phyloP scores from a whole-genome alignment of 2,329 filamentous ascomycete genomes.

The Trichoderma sp. region DNA sequence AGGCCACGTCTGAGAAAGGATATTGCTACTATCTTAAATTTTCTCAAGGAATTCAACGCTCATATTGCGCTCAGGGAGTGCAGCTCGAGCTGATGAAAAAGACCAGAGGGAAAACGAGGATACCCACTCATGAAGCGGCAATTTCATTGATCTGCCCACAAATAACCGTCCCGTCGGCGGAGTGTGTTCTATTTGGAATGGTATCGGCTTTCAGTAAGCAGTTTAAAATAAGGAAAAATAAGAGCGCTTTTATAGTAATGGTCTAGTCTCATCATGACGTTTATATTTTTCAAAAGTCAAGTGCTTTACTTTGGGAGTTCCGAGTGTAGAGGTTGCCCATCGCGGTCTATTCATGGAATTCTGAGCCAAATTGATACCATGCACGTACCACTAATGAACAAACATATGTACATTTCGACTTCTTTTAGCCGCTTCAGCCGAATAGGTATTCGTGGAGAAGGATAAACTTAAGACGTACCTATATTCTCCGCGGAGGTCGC shows the following conservation, averaged over 20 bases:
- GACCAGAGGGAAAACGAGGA: not conserved
- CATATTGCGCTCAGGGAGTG: not conserved
- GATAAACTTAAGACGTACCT: not conserved
- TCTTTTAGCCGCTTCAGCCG: not conserved
- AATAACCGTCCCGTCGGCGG: constrained; percentile 18
- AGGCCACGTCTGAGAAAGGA: not conserved
- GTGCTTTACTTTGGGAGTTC: not conserved
- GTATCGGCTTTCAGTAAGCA: not conserved
- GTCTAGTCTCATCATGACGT: not conserved
- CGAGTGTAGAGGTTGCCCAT: not conserved
- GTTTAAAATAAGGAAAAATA: not conserved
- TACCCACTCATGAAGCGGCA: not conserved
- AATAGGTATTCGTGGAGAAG: not conserved
- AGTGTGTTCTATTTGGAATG: not conserved
- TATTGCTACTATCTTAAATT: not conserved
- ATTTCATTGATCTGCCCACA: constrained; percentile 20
- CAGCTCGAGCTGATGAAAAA: not conserved
- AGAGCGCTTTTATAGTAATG: not conserved
- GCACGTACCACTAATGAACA: not conserved
- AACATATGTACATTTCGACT: not conserved
- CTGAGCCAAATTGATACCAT: not conserved
- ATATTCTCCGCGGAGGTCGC: not conserved
- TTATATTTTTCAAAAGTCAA: not conserved
- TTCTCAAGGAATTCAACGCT: not conserved
- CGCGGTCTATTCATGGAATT: not conserved